Percentiles rank a stretch among this genome's conserved stretches.
These are phyloP conservation scores for Ustilago shanxiensis DNA, from an alignment of 1,284 basidiomycete genomes.

Conservation along the genomic window DNA sequence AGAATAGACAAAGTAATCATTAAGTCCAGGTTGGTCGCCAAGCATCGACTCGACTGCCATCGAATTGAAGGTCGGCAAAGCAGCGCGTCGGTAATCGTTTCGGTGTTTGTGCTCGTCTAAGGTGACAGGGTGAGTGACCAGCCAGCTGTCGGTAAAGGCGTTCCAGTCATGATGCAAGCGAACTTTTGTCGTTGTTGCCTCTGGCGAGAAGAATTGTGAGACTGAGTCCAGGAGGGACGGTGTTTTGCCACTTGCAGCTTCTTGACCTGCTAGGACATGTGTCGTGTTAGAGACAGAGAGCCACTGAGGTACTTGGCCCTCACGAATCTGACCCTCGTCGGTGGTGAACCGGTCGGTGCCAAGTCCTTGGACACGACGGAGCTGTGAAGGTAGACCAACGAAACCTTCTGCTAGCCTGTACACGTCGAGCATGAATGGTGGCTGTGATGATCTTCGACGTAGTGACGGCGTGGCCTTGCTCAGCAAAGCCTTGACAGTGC, in stretches of 20 bases:
- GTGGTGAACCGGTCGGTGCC: slow-evolving; percentile 44
- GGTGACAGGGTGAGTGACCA: slow-evolving; percentile 18
- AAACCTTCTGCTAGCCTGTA: slow-evolving; percentile 29
- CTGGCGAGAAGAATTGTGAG: slow-evolving; percentile 1
- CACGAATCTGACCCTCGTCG: slow-evolving; percentile 42
- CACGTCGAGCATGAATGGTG: slow-evolving; percentile 27
- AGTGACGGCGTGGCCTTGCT: neutral
- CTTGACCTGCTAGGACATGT: slow-evolving; percentile 33
- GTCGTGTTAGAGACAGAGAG: slow-evolving; percentile 18
- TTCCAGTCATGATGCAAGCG: slow-evolving; percentile 62
- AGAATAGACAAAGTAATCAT: slow-evolving; percentile 47
- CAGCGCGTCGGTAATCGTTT: slow-evolving; percentile 37
- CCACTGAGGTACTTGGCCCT: slow-evolving; percentile 59
- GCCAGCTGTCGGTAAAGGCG: slow-evolving; percentile 43
- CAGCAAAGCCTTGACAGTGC: neutral
- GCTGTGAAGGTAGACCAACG: slow-evolving; percentile 42
- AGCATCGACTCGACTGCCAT: slow-evolving; percentile 59
- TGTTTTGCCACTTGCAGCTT: slow-evolving; percentile 2
- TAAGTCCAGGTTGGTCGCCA: slow-evolving; percentile 38
- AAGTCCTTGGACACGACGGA: slow-evolving; percentile 36
- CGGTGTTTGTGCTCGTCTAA: slow-evolving; percentile 9
- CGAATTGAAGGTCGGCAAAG: slow-evolving; percentile 60
- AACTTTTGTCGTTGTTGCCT: slow-evolving; percentile 1
- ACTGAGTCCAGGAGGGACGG: slow-evolving; percentile 11
- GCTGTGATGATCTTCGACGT: slow-evolving; percentile 1